Evolutionary conservation across 73 alveolate species (phyloP).

Genomic region (Stentor coeruleus): DNA sequence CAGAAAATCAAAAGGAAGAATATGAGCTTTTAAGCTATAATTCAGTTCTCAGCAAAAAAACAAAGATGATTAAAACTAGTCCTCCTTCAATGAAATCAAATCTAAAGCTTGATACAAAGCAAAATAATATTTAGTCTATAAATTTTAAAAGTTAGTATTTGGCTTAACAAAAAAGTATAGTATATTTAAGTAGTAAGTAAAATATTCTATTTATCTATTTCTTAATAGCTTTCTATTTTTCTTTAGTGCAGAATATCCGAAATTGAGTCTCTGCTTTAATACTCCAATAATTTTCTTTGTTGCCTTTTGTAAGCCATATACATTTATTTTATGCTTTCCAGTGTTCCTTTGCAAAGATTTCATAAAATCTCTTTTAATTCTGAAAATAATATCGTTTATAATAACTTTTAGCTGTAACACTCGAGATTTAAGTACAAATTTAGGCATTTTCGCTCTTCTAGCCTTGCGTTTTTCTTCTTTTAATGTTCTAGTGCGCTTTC

Average conservation of each 20-base stretch:
- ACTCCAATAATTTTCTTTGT: background rate
- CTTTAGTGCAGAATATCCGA: too few species aligned
- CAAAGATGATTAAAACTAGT: background rate
- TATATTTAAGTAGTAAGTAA: too few species aligned
- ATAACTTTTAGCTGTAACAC: background rate
- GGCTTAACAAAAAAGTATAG: too few species aligned
- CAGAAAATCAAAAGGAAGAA: background rate
- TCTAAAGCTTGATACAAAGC: background rate
- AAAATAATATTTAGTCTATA: too few species aligned
- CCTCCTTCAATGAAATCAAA: conserved; percentile 1
- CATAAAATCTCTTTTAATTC: conserved; percentile 8
- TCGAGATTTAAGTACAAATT: conserved; percentile 1
- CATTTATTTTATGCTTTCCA: background rate
- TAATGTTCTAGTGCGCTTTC: background rate
- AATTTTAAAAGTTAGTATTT: too few species aligned
- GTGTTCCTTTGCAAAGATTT: background rate
- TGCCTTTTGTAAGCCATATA: conserved; percentile 10
- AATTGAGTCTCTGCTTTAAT: background rate
- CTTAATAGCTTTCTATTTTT: too few species aligned
- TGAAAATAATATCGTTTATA: background rate
- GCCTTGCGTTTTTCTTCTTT: background rate
- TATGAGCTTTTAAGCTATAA: background rate
- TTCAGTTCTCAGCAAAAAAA: background rate
- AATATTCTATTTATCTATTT: too few species aligned
- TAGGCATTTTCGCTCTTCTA: background rate